Conservation (phyloP, 2,329 filamentous ascomycete genomes). For the Cercospora zeina region DNA sequence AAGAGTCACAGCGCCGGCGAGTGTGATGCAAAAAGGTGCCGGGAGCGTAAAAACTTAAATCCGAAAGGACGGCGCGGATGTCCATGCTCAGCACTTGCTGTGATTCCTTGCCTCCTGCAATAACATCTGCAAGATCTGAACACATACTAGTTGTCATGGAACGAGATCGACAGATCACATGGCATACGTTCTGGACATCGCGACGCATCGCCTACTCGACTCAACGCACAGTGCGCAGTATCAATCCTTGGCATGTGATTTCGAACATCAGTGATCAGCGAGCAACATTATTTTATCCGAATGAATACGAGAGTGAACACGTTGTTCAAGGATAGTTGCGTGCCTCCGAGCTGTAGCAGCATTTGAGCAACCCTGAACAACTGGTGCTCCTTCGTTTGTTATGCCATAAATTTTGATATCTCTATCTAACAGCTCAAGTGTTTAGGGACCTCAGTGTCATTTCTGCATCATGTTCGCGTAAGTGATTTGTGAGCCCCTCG, state of each 20-base stretch:
- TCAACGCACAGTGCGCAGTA: background rate
- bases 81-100: background rate
- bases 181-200: background rate
- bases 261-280: background rate
- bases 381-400: background rate
- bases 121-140: background rate
- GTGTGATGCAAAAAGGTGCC: conserved; percentile 9
- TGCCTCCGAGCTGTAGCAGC: background rate
- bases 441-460: background rate
- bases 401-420: background rate
- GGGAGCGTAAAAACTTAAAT: conserved; percentile 3
- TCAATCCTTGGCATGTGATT: background rate
- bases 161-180: no score
- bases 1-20: conserved; percentile 6
- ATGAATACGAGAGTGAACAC: background rate
- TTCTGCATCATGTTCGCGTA: conserved; percentile 1
- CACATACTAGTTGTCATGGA: no score
- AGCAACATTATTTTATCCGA: background rate
- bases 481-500: background rate
- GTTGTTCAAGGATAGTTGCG: background rate
- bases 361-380: no score
- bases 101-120: background rate
- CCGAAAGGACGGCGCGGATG: conserved; percentile 1
- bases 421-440: background rate
- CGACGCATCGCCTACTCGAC: background rate